Conservation (phyloP, 495 filamentous ascomycete genomes). For the Penicillium waksmanii region DNA sequence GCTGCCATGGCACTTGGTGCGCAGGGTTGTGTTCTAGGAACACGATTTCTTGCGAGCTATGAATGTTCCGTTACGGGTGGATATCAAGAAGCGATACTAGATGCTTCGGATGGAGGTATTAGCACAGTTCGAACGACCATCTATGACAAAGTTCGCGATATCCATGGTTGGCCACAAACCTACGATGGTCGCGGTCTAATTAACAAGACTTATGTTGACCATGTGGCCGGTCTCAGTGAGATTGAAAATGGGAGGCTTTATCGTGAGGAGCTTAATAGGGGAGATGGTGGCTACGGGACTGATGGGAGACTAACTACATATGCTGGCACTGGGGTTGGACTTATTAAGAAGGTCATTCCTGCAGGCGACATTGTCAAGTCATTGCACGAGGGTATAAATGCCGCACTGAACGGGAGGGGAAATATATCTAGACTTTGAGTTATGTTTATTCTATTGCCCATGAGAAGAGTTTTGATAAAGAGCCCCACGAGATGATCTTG, state of each 20-base stretch:
- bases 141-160: conserved; percentile 69
- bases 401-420: background rate
- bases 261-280: background rate
- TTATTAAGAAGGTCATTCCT: background rate
- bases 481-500: no score
- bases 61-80: conserved; percentile 62
- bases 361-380: background rate
- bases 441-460: no score
- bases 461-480: no score
- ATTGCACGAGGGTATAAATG: background rate
- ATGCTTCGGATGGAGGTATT: conserved; percentile 63
- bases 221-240: background rate
- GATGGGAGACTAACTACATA: background rate
- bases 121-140: conserved; percentile 65
- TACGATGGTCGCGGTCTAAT: conserved; percentile 65
- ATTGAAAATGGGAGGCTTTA: background rate
- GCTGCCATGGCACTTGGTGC: conserved; percentile 68
- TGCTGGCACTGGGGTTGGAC: background rate
- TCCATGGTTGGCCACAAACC: conserved; percentile 61
- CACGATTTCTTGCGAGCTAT: conserved; percentile 61
- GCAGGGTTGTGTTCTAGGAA: conserved; percentile 67
- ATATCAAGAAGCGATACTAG: conserved; percentile 60
- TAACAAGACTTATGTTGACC: conserved; percentile 55
- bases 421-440: no score
- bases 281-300: background rate